A percentile compares a stretch with the other conserved stretches of the same genome.
These are phyloP conservation scores for Beta lomatogona DNA, from an alignment of 179 eudicot genomes.

Conservation along the genomic window DNA sequence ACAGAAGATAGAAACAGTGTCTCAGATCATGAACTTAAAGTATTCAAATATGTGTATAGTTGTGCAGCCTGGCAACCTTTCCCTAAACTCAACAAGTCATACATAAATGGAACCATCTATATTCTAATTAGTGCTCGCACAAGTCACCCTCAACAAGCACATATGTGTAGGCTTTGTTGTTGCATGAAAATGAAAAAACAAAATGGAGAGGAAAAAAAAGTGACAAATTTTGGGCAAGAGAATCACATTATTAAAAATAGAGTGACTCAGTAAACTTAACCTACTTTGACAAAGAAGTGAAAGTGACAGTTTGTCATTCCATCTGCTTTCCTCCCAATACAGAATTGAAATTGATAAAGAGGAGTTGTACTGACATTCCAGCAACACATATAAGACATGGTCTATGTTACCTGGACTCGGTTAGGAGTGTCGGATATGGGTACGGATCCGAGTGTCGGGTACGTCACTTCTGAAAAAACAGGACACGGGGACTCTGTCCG, in stretches of 20 bases:
- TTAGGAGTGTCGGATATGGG: too few relatives aligned
- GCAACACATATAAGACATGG: too few relatives aligned
- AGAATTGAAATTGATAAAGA: not conserved
- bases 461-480: too few relatives aligned
- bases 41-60: too few relatives aligned
- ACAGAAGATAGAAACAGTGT: not conserved
- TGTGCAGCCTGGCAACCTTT: not conserved
- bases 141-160: not conserved
- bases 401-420: too few relatives aligned
- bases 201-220: not conserved
- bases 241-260: not conserved
- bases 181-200: not conserved
- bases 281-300: not conserved
- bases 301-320: not conserved
- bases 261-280: not conserved
- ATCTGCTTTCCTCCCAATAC: not conserved
- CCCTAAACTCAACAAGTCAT: not conserved
- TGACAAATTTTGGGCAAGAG: not conserved
- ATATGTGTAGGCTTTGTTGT: not conserved
- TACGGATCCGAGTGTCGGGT: too few relatives aligned
- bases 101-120: too few relatives aligned
- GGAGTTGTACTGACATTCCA: not conserved
- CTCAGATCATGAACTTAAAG: too few relatives aligned
- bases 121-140: not conserved
- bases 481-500: too few relatives aligned